phyloP scores from a whole-genome alignment of 2,329 filamentous ascomycete genomes.

The Microcyclospora tardicrescens region DNA sequence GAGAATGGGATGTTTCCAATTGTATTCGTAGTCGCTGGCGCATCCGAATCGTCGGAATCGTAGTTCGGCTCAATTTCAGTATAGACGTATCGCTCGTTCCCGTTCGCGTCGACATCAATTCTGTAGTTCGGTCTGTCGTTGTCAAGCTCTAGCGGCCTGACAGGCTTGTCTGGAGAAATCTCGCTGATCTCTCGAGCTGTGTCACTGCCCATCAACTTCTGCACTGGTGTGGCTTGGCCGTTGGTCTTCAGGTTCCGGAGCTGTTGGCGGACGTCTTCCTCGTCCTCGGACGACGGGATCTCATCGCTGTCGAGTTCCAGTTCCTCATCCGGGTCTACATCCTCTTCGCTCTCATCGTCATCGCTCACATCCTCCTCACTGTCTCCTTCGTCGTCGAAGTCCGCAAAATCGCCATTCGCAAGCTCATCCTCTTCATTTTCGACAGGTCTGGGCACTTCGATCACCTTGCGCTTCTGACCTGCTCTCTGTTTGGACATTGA shows the following conservation, averaged over 20 bases:
- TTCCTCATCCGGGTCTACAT: conserved; percentile 15
- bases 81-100: conserved; percentile 81
- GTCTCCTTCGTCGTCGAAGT: conserved; percentile 23
- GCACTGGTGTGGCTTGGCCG: conserved; percentile 8
- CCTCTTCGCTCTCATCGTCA: conserved; percentile 15
- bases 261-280: conserved; percentile 31
- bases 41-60: conserved; percentile 89
- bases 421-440: conserved; percentile 15
- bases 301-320: conserved; percentile 29
- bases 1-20: conserved; percentile 89
- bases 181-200: conserved; percentile 13
- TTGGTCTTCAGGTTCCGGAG: conserved; percentile 30
- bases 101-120: conserved; percentile 71
- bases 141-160: conserved; percentile 8
- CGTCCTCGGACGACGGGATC: conserved; percentile 26
- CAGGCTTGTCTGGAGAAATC: conserved; percentile 10
- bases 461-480: conserved; percentile 33
- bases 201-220: conserved; percentile 17
- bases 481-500: conserved; percentile 19
- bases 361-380: conserved; percentile 18
- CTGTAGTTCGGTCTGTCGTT: conserved; percentile 39
- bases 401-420: conserved; percentile 25
- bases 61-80: conserved; percentile 88
- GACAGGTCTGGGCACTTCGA: conserved; percentile 21
- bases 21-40: conserved; percentile 67